These are phyloP conservation scores for Sextonia rubra DNA, from an alignment of 164 flowering plant species.

Conservation along the genomic window DNA sequence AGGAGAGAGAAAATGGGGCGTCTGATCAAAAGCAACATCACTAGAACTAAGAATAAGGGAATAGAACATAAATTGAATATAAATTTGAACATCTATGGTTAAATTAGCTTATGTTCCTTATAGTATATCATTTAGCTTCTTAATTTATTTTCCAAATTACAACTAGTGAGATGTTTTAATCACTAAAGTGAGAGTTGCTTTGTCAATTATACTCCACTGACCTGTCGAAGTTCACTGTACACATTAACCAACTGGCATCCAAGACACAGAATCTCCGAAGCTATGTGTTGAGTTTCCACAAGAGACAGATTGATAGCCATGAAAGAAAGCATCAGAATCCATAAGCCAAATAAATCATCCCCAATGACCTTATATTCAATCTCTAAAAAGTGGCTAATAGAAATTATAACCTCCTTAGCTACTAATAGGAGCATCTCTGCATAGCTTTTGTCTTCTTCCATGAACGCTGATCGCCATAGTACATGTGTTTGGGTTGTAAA, in stretches of 20 bases:
- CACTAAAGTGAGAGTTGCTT: not conserved
- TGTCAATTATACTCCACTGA: conserved; percentile 23
- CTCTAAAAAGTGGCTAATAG: conserved; percentile 51
- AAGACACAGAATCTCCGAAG: conserved; percentile 34
- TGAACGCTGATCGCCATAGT: conserved; percentile 18
- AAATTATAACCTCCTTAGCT: conserved; percentile 52
- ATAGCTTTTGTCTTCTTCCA: conserved; percentile 9
- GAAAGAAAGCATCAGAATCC: conserved; percentile 55
- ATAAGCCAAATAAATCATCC: conserved; percentile 54
- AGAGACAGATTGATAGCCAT: conserved; percentile 30
- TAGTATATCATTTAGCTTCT: not conserved
- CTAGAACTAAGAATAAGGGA: not conserved
- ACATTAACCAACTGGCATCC: conserved; percentile 62
- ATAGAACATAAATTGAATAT: too few species aligned
- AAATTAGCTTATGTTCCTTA: not conserved
- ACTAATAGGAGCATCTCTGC: conserved; percentile 22
- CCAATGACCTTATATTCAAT: conserved; percentile 74
- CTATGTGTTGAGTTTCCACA: conserved; percentile 23
- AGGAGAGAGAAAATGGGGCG: not conserved
- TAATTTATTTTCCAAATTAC: not conserved
- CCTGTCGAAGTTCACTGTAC: conserved; percentile 91
- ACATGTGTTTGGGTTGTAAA: conserved; percentile 33
- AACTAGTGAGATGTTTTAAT: not conserved
- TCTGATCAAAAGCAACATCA: not conserved
- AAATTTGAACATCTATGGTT: not conserved